Evolutionary conservation across 805 yeast genomes (phyloP).

Genomic region (Kluyveromyces lactis): DNA sequence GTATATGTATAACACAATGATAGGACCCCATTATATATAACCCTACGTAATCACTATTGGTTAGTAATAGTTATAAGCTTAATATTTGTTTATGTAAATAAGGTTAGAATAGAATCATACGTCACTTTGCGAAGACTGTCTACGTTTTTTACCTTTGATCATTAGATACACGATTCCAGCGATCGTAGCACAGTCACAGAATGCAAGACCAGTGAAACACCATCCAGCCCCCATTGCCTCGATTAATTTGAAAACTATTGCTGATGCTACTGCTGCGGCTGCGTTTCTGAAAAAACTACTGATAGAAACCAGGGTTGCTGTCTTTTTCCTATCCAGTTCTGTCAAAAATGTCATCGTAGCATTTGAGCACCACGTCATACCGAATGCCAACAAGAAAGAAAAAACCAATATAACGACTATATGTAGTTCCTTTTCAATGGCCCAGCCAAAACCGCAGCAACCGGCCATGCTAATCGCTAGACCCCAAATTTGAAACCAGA

Average conservation of each 20-base stretch:
- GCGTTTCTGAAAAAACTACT: constrained; percentile 45
- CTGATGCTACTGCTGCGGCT: constrained; percentile 48
- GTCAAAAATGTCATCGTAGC: constrained; percentile 46
- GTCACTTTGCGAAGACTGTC: no score
- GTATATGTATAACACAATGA: no score
- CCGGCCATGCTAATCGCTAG: constrained; percentile 36
- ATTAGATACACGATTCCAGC: constrained; percentile 17
- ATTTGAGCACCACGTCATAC: constrained; percentile 48
- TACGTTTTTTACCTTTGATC: neutral
- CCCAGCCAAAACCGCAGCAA: constrained; percentile 46
- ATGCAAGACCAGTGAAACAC: constrained; percentile 47
- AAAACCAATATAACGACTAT: constrained; percentile 36
- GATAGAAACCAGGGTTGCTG: constrained; percentile 46
- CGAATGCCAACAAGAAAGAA: constrained; percentile 41
- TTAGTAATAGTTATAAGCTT: no score
- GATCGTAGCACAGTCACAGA: constrained; percentile 24
- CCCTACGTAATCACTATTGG: no score
- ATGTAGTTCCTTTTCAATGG: constrained; percentile 33
- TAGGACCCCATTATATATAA: no score
- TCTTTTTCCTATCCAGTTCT: constrained; percentile 40
- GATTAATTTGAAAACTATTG: constrained; percentile 31
- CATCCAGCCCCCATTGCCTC: constrained; percentile 40
- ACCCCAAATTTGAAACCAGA: constrained; percentile 38
- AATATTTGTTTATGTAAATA: no score
- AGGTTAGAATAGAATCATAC: no score